These are phyloP conservation scores for Mentha longifolia DNA, from an alignment of 257 asterid species.

Conservation along the genomic window DNA sequence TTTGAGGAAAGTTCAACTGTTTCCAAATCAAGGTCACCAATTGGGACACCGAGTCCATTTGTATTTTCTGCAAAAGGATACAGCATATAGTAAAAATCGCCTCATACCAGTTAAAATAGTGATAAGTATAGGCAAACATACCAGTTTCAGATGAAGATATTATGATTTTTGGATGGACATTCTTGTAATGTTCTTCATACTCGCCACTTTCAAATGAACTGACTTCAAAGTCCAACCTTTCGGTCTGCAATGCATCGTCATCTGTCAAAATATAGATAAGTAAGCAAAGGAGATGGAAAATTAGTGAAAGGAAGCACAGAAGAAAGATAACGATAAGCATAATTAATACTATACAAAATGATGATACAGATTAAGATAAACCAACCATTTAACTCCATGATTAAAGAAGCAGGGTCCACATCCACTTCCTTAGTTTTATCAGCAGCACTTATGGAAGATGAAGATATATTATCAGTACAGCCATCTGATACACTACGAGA, in stretches of 20 bases:
- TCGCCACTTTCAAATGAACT: slow-evolving; percentile 32
- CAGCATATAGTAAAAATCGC: not conserved
- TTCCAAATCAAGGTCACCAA: slow-evolving; percentile 53
- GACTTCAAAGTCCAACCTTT: slow-evolving; percentile 27
- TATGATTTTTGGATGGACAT: slow-evolving; percentile 26
- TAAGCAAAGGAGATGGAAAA: not conserved
- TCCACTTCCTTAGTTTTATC: slow-evolving; percentile 32
- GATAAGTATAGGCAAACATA: slow-evolving; percentile 25
- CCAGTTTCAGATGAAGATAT: slow-evolving; percentile 46
- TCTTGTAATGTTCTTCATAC: slow-evolving; percentile 24
- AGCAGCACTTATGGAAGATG: slow-evolving; percentile 28
- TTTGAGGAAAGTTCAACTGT: slow-evolving; percentile 59
- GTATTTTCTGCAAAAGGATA: slow-evolving; percentile 39
- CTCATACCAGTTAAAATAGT: not conserved
- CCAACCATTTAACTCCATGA: slow-evolving; percentile 52
- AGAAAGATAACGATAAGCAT: slow-evolving; percentile 4
- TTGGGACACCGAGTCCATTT: slow-evolving; percentile 32
- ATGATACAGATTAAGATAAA: slow-evolving; percentile 30
- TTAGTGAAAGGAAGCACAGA: not conserved
- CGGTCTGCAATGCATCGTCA: slow-evolving; percentile 23
- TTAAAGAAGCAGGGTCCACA: slow-evolving; percentile 32
- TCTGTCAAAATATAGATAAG: slow-evolving; percentile 33
- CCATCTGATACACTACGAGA: slow-evolving; percentile 21
- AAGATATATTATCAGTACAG: slow-evolving; percentile 26
- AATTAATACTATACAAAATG: slow-evolving; percentile 14